Evolutionary conservation across 169 alveolate genomes (phyloP), one percentile per base, ranked within the genome.

Genomic region (Plasmodium falciparum): DNA sequence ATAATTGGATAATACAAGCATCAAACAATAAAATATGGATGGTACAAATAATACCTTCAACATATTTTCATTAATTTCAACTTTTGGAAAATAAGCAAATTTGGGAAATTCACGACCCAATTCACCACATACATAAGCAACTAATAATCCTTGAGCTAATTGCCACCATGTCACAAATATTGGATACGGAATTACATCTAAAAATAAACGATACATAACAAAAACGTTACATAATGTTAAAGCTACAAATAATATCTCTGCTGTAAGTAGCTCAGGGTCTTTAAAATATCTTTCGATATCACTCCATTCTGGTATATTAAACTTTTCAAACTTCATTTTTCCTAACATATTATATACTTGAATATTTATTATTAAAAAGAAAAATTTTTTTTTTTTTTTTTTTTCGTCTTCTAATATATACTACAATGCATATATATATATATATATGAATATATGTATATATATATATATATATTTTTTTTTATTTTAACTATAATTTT

Each of bases 81-180:
- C 96, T 49, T 92, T 93, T 33, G 98, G 97, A 88, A 96, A 96
- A 74, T 95, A 95, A 13, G 97, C 97, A 89, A 96, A 88, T 88
- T 95, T 95, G 8, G 97, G 97, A 78, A 86, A 96, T 59, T 95
- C 95, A 26, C 66, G 47, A 8, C 98, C 98, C 61, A 95, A 91
- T 88, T 97, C 98, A 9, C 99, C 99, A 74, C 97, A 93, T 72
- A 96, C 94, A 95, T 96, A 96, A n/a, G 99, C 98, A 88, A 96
- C 93, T 88, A 96, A 65, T 78, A 97, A 93, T 54, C 99, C 98
- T 76, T 95, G 98, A 50, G 97, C 95, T 92, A 97, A 94, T 74
- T 97, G 99, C 96, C 98, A 96, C 97, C 98, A 97, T 43, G 99
- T 97, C 52, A 97, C 97, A 75, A 96, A 96, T 49, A 97, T 92